These are phyloP conservation scores for Boechera stricta DNA, from an alignment of 345 rosid species.

Conservation along the genomic window DNA sequence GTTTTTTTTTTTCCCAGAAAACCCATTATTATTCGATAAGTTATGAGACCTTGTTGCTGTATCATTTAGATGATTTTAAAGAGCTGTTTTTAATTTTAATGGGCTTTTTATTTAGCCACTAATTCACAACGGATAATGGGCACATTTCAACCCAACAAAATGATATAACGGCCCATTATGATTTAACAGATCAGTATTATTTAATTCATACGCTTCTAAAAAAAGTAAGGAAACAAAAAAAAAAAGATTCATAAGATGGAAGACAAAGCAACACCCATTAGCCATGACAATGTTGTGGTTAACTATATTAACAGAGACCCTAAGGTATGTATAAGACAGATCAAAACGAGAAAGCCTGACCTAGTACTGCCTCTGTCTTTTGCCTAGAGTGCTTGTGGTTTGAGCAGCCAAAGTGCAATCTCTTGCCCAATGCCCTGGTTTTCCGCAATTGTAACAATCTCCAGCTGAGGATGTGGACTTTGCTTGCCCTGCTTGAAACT, in stretches of 20 bases:
- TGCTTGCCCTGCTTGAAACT: conserved; percentile 37
- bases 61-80: no score
- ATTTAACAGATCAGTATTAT: neutral
- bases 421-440: conserved; percentile 69
- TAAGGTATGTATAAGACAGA: neutral
- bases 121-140: no score
- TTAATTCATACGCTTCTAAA: neutral
- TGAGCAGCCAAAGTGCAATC: conserved; percentile 52
- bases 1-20: no score
- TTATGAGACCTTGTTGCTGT: no score
- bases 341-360: conserved; percentile 22
- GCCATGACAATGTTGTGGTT: neutral
- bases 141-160: no score
- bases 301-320: neutral
- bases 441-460: conserved; percentile 53
- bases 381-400: conserved; percentile 22
- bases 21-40: no score
- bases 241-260: neutral
- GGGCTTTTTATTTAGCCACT: no score
- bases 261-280: neutral
- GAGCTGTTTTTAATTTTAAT: no score
- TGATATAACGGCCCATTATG: no score
- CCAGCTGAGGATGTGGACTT: conserved; percentile 37
- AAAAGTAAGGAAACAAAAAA: neutral
- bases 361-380: conserved; percentile 45